These are phyloP conservation scores for Verticillium tricorpus DNA, from an alignment of 2,329 filamentous ascomycete species.

Conservation along the genomic window DNA sequence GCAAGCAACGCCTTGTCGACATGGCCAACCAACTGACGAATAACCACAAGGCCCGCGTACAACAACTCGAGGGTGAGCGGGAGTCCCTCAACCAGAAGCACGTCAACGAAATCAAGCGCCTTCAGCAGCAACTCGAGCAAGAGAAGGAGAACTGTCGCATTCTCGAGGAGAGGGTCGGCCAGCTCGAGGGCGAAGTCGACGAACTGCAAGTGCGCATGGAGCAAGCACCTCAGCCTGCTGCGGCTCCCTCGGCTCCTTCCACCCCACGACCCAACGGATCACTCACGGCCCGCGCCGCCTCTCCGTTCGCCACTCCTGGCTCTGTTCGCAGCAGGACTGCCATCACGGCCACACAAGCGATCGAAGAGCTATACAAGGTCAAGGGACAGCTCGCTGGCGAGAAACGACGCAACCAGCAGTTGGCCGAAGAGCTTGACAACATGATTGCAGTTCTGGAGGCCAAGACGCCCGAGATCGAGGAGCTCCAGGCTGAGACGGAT, in stretches of 20 bases:
- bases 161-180: constrained; percentile 42
- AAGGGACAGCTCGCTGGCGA: constrained; percentile 72
- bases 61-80: constrained; percentile 64
- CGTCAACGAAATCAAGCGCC: constrained; percentile 52
- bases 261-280: constrained; percentile 59
- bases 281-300: constrained; percentile 45
- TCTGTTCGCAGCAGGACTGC: constrained; percentile 51
- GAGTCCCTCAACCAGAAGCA: constrained; percentile 58
- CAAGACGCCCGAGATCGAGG: constrained; percentile 82
- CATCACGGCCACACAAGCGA: constrained; percentile 57
- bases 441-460: constrained; percentile 82
- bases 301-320: constrained; percentile 58
- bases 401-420: constrained; percentile 67
- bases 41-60: constrained; percentile 65
- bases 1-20: constrained; percentile 74
- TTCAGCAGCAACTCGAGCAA: constrained; percentile 54
- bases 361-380: constrained; percentile 61
- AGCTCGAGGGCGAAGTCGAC: constrained; percentile 50
- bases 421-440: constrained; percentile 75
- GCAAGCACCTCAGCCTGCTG: constrained; percentile 29
- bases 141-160: constrained; percentile 41
- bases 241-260: constrained; percentile 43
- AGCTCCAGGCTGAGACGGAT: constrained; percentile 76
- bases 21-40: constrained; percentile 73
- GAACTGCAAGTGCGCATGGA: constrained; percentile 45